A percentile compares a stretch with the other conserved stretches of the same genome.
These are phyloP conservation scores for Alternaria hordeiaustralica DNA, from an alignment of 2,329 filamentous ascomycete species.

Conservation along the genomic window DNA sequence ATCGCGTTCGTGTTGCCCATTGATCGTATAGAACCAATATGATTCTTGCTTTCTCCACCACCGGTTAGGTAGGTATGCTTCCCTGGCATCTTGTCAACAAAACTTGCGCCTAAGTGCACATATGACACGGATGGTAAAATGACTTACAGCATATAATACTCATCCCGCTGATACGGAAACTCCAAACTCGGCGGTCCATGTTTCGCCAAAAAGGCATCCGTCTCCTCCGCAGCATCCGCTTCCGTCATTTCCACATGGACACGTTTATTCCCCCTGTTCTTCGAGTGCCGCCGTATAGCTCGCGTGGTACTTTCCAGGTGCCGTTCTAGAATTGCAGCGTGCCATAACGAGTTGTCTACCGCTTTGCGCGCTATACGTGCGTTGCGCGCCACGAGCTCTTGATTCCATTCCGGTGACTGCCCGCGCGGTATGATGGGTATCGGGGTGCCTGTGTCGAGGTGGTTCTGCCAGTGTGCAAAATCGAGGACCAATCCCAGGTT, in stretches of 20 bases:
- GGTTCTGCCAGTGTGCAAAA: slow-evolving; percentile 62
- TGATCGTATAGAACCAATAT: slow-evolving; percentile 58
- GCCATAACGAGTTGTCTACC: slow-evolving; percentile 56
- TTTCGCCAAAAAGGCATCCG: slow-evolving; percentile 59
- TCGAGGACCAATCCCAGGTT: slow-evolving; percentile 62
- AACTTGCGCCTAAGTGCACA: not conserved
- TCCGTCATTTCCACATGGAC: slow-evolving; percentile 55
- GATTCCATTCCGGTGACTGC: slow-evolving; percentile 58
- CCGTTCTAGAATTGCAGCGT: slow-evolving; percentile 58
- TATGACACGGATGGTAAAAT: not conserved
- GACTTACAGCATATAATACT: slow-evolving; percentile 62
- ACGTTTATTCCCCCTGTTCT: slow-evolving; percentile 58
- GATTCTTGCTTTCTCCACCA: slow-evolving; percentile 57
- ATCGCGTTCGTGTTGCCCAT: slow-evolving; percentile 50
- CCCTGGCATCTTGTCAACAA: slow-evolving; percentile 17
- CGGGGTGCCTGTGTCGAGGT: slow-evolving; percentile 59
- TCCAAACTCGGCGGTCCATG: slow-evolving; percentile 60
- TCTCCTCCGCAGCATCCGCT: slow-evolving; percentile 55
- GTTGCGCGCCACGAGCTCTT: slow-evolving; percentile 52
- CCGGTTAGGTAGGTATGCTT: slow-evolving; percentile 64
- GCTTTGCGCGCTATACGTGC: slow-evolving; percentile 56
- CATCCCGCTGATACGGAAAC: slow-evolving; percentile 63
- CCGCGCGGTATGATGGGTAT: slow-evolving; percentile 61
- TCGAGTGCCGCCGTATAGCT: slow-evolving; percentile 56
- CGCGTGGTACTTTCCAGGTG: slow-evolving; percentile 57